phyloP scores from a whole-genome alignment of 768 basidiomycete species.

The Tricholoma furcatifolium region DNA sequence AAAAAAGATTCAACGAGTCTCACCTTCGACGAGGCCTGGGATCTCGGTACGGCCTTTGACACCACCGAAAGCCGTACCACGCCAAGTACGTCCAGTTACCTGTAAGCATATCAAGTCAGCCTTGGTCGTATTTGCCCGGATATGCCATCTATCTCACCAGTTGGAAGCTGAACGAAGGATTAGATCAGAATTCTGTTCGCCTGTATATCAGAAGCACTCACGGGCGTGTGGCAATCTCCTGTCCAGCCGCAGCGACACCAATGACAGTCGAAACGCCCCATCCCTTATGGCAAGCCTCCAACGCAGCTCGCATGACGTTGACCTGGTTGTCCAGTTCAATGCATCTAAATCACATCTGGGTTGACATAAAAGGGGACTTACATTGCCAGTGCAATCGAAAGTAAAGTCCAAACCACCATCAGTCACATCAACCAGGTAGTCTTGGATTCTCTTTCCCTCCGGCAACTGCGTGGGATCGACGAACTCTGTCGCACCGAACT shows the following conservation, averaged over 20 bases:
- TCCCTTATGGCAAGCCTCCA: constrained; percentile 99
- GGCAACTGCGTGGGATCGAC: constrained; percentile 76
- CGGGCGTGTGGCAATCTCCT: constrained; percentile 91
- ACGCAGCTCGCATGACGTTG: constrained; percentile 89
- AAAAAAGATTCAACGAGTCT: constrained; percentile 11
- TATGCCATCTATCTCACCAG: constrained; percentile 32
- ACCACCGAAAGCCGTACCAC: constrained; percentile 94
- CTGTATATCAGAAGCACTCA: constrained; percentile 33
- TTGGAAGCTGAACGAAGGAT: constrained; percentile 43
- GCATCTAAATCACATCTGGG: not conserved
- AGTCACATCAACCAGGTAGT: constrained; percentile 86
- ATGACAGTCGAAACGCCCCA: constrained; percentile 98
- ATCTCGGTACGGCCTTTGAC: constrained; percentile 97
- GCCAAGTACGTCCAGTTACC: constrained; percentile 92
- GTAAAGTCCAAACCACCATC: constrained; percentile 98
- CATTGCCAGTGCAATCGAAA: constrained; percentile 95
- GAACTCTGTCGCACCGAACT: constrained; percentile 96
- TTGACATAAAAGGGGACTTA: constrained; percentile 21
- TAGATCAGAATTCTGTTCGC: constrained; percentile 3
- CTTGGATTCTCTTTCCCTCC: constrained; percentile 83
- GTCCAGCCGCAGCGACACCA: constrained; percentile 95
- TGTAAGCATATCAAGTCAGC: constrained; percentile 31
- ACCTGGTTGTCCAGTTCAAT: constrained; percentile 43
- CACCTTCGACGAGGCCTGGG: constrained; percentile 90
- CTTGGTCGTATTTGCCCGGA: not conserved